Base-by-base conservation (phyloP, 257 asterid species). In the Eucommia ulmoides region DNA sequence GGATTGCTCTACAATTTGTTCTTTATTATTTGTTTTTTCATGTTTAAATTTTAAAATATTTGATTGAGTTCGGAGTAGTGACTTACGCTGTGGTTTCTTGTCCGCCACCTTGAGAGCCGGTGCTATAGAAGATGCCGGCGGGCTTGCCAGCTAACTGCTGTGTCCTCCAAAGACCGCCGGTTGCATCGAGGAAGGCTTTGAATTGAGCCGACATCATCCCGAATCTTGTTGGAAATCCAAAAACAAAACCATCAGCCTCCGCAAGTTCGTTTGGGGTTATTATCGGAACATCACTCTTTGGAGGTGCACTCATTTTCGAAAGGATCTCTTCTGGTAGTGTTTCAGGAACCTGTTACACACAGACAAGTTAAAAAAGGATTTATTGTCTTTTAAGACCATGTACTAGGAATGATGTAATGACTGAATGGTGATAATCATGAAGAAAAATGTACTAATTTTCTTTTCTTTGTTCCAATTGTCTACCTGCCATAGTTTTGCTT, bases 161-260 rank as follows among this genome's bases (percentile, higher is more conserved):
- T 53, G 89, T 64, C 67, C 93, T 81, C 95, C 95, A 84, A 15
- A 76, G 80, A 42, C 91, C 87, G 18, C 93, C 93, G 23, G 91
- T 81, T 29, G 95, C 80, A 33, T 84, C 93, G 24, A 84, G 70
- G 60, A 84, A 84, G 22, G 95, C 95, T 68, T 84, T 84, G 59
- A 84, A 84, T 58, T 78, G 93, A 41, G 93, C 95, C 41, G 89
- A 73, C 95, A 81, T 84, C 89, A 81, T 84, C 3, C 95, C 93
- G 1, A 76, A 84, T 61, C 95, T 72, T 17, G 93, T 81, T 1
- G 89, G 95, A 62, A 84, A 84, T 53, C 95, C 93, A 62, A 84
- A 84, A 38, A 84, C 29, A 46, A 76, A 67, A 21, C 93, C 95
- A 63, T 84, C 95, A 23, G 87, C 89, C 23, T 81, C 91, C 19